These are phyloP conservation scores for Rhizodiscina lignyota DNA, from an alignment of 495 filamentous ascomycete genomes.

Conservation along the genomic window DNA sequence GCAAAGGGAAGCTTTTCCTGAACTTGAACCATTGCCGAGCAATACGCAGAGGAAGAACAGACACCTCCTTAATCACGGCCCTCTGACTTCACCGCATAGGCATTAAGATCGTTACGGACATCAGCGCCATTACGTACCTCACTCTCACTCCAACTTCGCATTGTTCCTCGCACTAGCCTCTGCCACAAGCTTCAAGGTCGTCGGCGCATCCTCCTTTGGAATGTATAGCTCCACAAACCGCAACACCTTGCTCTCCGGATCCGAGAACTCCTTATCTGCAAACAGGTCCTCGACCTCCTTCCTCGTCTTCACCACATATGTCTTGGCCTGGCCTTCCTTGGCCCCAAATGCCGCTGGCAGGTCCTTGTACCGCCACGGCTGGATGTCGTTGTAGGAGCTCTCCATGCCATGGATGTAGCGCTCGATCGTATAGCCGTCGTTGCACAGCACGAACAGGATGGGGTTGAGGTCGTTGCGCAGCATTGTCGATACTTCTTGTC, in stretches of 20 bases:
- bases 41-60: too few species aligned
- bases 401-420: constrained; percentile 31
- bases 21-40: too few species aligned
- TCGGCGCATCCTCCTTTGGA: constrained; percentile 64
- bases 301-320: constrained; percentile 54
- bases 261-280: constrained; percentile 44
- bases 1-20: too few species aligned
- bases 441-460: constrained; percentile 47
- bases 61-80: too few species aligned
- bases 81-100: too few species aligned
- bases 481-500: constrained; percentile 78
- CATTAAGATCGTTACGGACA: too few species aligned
- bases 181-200: constrained; percentile 46
- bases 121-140: too few species aligned
- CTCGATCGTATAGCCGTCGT: constrained; percentile 36
- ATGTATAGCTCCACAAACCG: constrained; percentile 81
- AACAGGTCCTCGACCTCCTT: constrained; percentile 54
- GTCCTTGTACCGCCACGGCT: constrained; percentile 33
- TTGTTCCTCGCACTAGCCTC: constrained; percentile 52
- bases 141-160: constrained; percentile 30
- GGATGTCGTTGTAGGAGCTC: constrained; percentile 33
- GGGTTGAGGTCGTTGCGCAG: constrained; percentile 58
- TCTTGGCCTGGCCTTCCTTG: constrained; percentile 34
- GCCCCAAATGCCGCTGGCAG: constrained; percentile 55
- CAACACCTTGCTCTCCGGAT: constrained; percentile 21